These are phyloP conservation scores for Phytophthora pini DNA, from an alignment of 352 stramenopile genomes.

Conservation along the genomic window DNA sequence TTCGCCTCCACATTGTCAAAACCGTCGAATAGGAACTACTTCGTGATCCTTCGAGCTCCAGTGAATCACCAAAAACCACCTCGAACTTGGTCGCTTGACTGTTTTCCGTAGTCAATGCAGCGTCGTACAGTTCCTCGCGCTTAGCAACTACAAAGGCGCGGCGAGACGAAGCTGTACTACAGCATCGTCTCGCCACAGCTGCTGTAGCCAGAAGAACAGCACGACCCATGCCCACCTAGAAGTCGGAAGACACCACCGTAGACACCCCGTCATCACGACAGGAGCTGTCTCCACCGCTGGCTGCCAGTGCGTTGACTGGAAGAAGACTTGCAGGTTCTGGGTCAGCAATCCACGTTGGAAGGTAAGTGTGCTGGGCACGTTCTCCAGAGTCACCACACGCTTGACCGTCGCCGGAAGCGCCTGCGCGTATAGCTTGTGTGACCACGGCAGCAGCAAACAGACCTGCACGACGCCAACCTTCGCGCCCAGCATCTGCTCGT, in stretches of 20 bases:
- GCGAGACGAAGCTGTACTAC: not conserved
- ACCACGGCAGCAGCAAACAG: too few species aligned
- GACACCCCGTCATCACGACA: constrained; percentile 67
- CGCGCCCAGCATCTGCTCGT: too few species aligned
- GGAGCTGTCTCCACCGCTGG: constrained; percentile 21
- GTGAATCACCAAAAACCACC: constrained; percentile 54
- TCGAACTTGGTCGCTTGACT: constrained; percentile 65
- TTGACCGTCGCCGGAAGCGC: too few species aligned
- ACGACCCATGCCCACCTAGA: constrained; percentile 72
- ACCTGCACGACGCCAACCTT: too few species aligned
- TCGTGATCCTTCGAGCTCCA: constrained; percentile 37
- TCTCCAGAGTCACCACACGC: too few species aligned
- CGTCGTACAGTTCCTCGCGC: constrained; percentile 67
- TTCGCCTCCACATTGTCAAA: constrained; percentile 83
- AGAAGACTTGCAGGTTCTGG: constrained; percentile 44
- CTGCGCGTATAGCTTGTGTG: too few species aligned
- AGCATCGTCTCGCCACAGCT: too few species aligned
- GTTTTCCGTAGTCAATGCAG: constrained; percentile 36
- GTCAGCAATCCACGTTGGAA: too few species aligned
- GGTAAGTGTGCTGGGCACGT: too few species aligned
- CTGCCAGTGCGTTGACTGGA: constrained; percentile 62
- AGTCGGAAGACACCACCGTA: constrained; percentile 72
- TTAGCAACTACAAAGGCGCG: constrained; percentile 86
- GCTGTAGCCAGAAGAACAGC: constrained; percentile 57
- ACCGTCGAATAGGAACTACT: constrained; percentile 85